Base-by-base conservation (phyloP, 352 stramenopile genomes). In the Saprolegnia diclina region DNA sequence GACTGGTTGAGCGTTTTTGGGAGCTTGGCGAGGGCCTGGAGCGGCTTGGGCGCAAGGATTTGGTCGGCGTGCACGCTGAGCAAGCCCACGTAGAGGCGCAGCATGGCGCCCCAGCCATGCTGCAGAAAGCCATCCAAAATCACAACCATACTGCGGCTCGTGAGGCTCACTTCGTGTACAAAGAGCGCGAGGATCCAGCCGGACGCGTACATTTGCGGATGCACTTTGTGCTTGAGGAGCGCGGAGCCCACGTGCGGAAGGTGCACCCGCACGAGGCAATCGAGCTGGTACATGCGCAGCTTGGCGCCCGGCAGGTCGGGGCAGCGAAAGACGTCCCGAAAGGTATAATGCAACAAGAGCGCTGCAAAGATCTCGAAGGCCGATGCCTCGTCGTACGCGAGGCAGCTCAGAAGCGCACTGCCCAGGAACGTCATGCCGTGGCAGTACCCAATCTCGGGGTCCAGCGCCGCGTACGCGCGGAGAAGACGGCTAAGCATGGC, bases 341-440 rank as follows among this genome's bases (percentile, higher is more conserved):
- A 48, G 0, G 10, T 53, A 44, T 65, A 57, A 10, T 56, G 24
- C 11, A 32, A 44, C 40, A 71, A 35, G 32, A 26, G n/a, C 9
- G 65, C 50, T 5, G 40, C 56, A 56, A 71, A 63, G 53, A 71
- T 32, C 18, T 65, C 7, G 65, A 71, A 71, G 2, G 40, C 38
- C 5, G 24, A 21, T 4, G 18, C 54, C 29, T 71, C 65, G 48
- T 71, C 29, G 50, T 71, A 71, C 7, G 26, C 52, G 14, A 65
- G 16, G 38, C 54, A 66, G 14, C 26, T 65, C 18, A 71, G 44
- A 37, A 71, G 18, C 22, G 18, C 35, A 21, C 5, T 50, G 40
- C 46, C 65, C 7, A 71, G 29, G 24, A 71, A 71, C n/a, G 65
- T 71, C 65, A 71, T 71, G 44, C 65, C 65, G 35, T 71, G 65